These are phyloP conservation scores for Talaromyces sp. DNA, from an alignment of 2,329 filamentous ascomycete species.

Conservation along the genomic window DNA sequence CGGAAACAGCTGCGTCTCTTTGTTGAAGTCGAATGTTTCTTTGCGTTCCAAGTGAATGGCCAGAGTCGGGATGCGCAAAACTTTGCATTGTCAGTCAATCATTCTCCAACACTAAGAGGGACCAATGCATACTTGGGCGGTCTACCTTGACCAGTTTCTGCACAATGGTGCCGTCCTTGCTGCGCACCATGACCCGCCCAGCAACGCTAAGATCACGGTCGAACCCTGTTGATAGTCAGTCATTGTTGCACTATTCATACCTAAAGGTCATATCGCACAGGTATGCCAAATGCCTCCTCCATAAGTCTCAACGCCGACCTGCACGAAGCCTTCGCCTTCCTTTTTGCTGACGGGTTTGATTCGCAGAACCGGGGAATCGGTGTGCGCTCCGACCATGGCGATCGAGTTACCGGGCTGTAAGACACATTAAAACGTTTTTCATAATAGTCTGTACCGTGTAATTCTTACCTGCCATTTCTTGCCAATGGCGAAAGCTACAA, in stretches of 20 bases:
- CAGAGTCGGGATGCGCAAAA: slow-evolving; percentile 86
- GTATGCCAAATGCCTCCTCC: slow-evolving; percentile 97
- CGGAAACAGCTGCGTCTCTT: slow-evolving; percentile 91
- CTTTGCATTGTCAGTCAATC: slow-evolving; percentile 18
- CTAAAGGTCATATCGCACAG: slow-evolving; percentile 40
- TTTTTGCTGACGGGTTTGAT: slow-evolving; percentile 95
- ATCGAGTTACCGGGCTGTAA: slow-evolving; percentile 72
- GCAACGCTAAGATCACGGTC: slow-evolving; percentile 90
- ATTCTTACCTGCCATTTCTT: slow-evolving; percentile 66
- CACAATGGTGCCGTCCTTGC: slow-evolving; percentile 66
- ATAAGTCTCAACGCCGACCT: slow-evolving; percentile 94
- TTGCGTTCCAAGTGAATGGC: slow-evolving; percentile 90
- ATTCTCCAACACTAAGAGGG: not conserved
- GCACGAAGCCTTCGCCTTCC: slow-evolving; percentile 76
- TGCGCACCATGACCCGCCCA: slow-evolving; percentile 76
- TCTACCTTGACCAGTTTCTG: slow-evolving; percentile 88
- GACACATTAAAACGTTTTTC: not conserved
- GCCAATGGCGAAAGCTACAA: slow-evolving; percentile 88
- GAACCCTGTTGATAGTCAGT: slow-evolving; percentile 56
- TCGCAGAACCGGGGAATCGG: slow-evolving; percentile 85
- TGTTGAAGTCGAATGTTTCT: slow-evolving; percentile 86
- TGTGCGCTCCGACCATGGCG: slow-evolving; percentile 90
- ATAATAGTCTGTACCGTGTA: too few relatives aligned
- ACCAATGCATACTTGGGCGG: slow-evolving; percentile 54
- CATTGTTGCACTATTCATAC: not conserved